phyloP scores from a whole-genome alignment of 371 early-diverging fungal species.

The Circinella minor region DNA sequence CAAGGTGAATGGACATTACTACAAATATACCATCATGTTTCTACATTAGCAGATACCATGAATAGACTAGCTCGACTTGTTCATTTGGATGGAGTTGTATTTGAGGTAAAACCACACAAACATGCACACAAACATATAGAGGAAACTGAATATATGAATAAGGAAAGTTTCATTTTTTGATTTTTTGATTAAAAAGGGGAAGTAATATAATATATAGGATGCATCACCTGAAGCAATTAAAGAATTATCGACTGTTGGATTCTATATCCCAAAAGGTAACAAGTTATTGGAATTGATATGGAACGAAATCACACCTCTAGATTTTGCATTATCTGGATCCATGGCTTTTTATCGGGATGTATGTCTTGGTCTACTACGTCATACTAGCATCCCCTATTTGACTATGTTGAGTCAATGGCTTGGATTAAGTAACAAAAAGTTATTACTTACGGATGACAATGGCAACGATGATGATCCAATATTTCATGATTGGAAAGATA shows the following conservation, averaged over 20 bases:
- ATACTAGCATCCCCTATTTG: conserved; percentile 53
- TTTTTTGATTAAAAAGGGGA: neutral
- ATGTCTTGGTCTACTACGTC: conserved; percentile 39
- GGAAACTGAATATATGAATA: neutral
- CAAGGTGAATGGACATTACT: conserved; percentile 27
- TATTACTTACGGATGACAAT: neutral
- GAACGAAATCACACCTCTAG: conserved; percentile 31
- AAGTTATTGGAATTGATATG: conserved; percentile 43
- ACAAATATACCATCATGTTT: conserved; percentile 36
- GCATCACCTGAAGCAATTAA: conserved; percentile 1
- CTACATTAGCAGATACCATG: conserved; percentile 26
- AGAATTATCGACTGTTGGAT: conserved; percentile 22
- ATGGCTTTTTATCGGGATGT: conserved; percentile 43
- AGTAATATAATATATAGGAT: neutral
- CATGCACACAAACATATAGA: too few relatives aligned
- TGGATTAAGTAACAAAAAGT: conserved; percentile 25
- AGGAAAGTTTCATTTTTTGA: neutral
- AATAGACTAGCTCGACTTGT: conserved; percentile 33
- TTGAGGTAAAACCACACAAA: neutral
- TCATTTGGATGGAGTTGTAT: conserved; percentile 29
- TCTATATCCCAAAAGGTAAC: conserved; percentile 50
- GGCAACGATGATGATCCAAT: conserved; percentile 3
- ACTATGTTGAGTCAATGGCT: conserved; percentile 57
- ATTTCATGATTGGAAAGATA: conserved; percentile 4
- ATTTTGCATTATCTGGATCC: conserved; percentile 30